Evolutionary conservation across 108 stramenopile genomes (phyloP).

Genomic region (Cyclotella baltica): DNA sequence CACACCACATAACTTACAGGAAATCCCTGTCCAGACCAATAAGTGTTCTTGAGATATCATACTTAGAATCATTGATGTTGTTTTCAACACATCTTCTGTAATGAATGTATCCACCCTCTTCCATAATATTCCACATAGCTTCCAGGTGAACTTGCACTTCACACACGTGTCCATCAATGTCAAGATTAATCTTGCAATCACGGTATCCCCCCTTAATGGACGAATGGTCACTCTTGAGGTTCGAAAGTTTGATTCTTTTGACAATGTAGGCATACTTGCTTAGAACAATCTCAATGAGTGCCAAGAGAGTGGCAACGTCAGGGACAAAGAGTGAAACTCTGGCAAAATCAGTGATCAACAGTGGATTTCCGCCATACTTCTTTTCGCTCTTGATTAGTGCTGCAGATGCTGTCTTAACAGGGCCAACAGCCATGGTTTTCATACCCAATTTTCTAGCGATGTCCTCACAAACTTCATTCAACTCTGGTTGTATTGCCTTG

Average conservation of each 20-base stretch:
- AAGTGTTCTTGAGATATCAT: constrained; percentile 33
- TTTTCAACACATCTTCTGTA: constrained; percentile 40
- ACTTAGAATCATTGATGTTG: constrained; percentile 19
- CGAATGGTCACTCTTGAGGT: constrained; percentile 30
- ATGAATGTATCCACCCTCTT: constrained; percentile 39
- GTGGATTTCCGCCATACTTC: constrained; percentile 52
- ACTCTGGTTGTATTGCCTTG: constrained; percentile 33
- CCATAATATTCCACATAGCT: constrained; percentile 40
- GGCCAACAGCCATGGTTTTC: constrained; percentile 42
- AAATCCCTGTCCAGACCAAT: constrained; percentile 33
- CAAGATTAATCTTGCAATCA: constrained; percentile 51
- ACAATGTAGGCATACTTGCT: constrained; percentile 33
- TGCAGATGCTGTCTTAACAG: constrained; percentile 36
- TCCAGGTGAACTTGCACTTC: constrained; percentile 53
- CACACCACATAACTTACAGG: not conserved
- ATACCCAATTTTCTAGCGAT: constrained; percentile 38
- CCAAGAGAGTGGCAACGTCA: constrained; percentile 46
- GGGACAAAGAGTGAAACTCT: constrained; percentile 41
- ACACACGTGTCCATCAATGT: constrained; percentile 47
- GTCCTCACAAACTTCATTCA: constrained; percentile 33
- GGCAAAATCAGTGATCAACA: constrained; percentile 50
- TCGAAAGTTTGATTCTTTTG: constrained; percentile 45
- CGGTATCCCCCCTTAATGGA: constrained; percentile 44
- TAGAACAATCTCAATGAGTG: constrained; percentile 46
- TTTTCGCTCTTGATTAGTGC: constrained; percentile 42